Evolutionary conservation across 495 filamentous ascomycete species (phyloP), one percentile per base, ranked within the genome.

Genomic region (Aspergillus avenaceus): DNA sequence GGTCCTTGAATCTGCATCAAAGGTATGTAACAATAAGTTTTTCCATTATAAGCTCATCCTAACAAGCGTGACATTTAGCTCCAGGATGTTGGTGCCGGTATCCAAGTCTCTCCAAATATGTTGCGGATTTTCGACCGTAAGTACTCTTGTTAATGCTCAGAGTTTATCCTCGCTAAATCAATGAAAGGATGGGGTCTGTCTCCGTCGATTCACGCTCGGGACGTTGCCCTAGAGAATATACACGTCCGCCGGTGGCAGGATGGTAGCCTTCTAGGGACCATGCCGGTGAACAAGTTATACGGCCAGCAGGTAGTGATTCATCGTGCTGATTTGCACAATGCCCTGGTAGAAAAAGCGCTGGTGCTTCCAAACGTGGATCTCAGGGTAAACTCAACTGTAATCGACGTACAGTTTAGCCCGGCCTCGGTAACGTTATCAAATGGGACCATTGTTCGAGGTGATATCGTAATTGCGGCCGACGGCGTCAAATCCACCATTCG

Each of bases 51-150:
- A 22, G 13, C 21, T 0, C 1, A 0, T 38, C 0, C 8, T 5
- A 43, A 28, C 19, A 1, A 41, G 19, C 22, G 56, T 32, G 4
- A 13, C 7, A 0, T 23, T 13, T 40, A 71, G 65, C 56, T 71
- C 32, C 73, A 72, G 54, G 82, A 86, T 64, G 84, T 90, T 40
- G 88, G 88, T 52, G 87, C 86, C 5, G 87, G 87, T 13, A 88
- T 91, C 54, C 86, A 91, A 63, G 77, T 90, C 12, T 85, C 87
- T 8, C 86, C 86, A 3, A 90, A 92, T 52, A 86, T 91, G 72
- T 71, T 82, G 23, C 79, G 82, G 1, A 78, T 92, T 22, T 74
- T 91, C 9, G 83, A 88, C 59, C 71, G 70, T 74, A 52, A 60
- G 68, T 60, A 41, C 16, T 22, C 5, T 8, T 18, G 14, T n/a